These are phyloP conservation scores for Curvularia eragrostidis DNA, from an alignment of 2,329 filamentous ascomycete species.

Conservation along the genomic window DNA sequence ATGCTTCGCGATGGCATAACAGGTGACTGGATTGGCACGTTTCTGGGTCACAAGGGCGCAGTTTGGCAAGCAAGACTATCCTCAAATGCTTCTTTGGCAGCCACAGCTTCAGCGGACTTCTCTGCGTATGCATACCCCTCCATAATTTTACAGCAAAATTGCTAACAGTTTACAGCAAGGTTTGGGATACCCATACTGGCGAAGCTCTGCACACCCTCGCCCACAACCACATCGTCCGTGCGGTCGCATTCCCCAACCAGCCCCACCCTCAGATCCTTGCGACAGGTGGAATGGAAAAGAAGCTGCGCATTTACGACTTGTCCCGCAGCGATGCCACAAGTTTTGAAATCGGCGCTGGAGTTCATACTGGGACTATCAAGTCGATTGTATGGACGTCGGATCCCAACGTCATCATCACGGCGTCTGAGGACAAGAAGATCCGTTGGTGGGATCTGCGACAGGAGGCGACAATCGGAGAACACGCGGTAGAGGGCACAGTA, in stretches of 20 bases:
- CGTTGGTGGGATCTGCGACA: constrained; percentile 92
- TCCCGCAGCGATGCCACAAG: constrained; percentile 64
- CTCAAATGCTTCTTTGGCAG: constrained; percentile 83
- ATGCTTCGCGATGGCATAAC: constrained; percentile 97
- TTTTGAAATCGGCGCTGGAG: constrained; percentile 86
- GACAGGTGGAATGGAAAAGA: constrained; percentile 95
- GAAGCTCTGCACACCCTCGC: constrained; percentile 86
- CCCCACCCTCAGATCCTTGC: constrained; percentile 80
- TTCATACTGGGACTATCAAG: constrained; percentile 89
- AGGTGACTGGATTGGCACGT: constrained; percentile 83
- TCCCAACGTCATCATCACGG: constrained; percentile 87
- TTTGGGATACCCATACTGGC: constrained; percentile 96
- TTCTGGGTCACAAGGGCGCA: constrained; percentile 96
- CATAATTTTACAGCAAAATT: not conserved
- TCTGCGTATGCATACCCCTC: constrained; percentile 70
- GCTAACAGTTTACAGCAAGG: constrained; percentile 68
- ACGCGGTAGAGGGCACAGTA: constrained; percentile 81
- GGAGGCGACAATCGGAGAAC: constrained; percentile 75
- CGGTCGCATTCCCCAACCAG: constrained; percentile 81
- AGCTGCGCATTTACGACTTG: constrained; percentile 91
- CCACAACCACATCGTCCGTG: constrained; percentile 94
- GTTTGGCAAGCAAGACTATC: constrained; percentile 96
- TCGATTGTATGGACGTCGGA: constrained; percentile 94
- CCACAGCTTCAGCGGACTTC: constrained; percentile 95
- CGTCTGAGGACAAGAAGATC: constrained; percentile 86